Percentiles rank a stretch among this genome's conserved stretches.
Conservation (phyloP, 371 early-diverging fungal species). For the Lichtheimia corymbifera region DNA sequence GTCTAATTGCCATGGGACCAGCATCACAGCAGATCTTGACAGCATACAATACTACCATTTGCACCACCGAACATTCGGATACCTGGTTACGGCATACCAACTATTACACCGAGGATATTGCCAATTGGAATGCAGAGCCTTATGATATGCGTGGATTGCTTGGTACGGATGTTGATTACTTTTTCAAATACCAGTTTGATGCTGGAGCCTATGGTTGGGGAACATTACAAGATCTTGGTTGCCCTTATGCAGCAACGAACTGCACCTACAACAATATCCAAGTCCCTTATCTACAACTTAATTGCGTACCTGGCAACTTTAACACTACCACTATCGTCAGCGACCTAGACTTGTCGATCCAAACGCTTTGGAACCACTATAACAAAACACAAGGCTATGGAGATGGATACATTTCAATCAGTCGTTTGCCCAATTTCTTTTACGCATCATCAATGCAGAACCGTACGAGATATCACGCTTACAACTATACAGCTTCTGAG, state of each 20-base stretch:
- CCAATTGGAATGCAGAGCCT: background rate
- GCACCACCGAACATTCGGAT: background rate
- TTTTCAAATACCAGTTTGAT: background rate
- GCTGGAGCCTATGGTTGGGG: background rate
- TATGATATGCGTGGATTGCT: background rate
- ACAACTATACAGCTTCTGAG: slow-evolving; percentile 4
- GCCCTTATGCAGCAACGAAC: slow-evolving; percentile 8
- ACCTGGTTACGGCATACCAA: background rate
- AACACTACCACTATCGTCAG: slow-evolving; percentile 12
- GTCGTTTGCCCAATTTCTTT: slow-evolving; percentile 3
- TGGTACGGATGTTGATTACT: background rate
- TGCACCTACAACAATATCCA: slow-evolving; percentile 11
- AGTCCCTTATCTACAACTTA: too few relatives aligned
- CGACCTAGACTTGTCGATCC: slow-evolving; percentile 4
- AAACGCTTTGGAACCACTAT: slow-evolving; percentile 1
- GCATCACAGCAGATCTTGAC: slow-evolving; percentile 14
- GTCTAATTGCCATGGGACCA: slow-evolving; percentile 18
- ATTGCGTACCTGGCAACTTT: slow-evolving; percentile 7
- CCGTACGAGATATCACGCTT: slow-evolving; percentile 12
- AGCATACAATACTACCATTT: background rate
- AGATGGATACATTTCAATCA: background rate
- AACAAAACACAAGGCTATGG: background rate
- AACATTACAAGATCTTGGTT: background rate
- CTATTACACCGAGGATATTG: background rate
- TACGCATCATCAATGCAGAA: slow-evolving; percentile 15